These are phyloP conservation scores for Paraglomus brasilianum DNA, from an alignment of 192 early-diverging fungal species.

Conservation along the genomic window DNA sequence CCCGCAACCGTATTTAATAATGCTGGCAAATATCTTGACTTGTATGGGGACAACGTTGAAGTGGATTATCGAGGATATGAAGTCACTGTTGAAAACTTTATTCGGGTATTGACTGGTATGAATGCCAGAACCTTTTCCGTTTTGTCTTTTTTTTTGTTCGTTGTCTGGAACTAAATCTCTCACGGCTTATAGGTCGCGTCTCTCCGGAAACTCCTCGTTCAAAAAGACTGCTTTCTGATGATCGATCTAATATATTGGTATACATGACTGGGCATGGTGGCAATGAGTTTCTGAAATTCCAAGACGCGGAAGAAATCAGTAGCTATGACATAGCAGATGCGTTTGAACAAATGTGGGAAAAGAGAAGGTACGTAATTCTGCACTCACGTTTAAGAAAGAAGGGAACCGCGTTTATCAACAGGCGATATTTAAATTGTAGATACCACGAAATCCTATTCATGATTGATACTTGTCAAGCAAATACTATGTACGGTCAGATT, in stretches of 20 bases:
- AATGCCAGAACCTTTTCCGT: background rate
- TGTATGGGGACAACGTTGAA: slow-evolving; percentile 97
- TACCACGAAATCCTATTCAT: slow-evolving; percentile 99
- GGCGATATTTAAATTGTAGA: slow-evolving; percentile 13
- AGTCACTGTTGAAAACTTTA: slow-evolving; percentile 98
- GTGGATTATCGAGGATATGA: slow-evolving; percentile 99
- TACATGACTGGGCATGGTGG: slow-evolving; percentile 99
- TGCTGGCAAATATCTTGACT: slow-evolving; percentile 72
- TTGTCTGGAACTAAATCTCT: background rate
- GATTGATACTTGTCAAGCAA: slow-evolving; percentile 98
- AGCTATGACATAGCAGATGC: slow-evolving; percentile 95
- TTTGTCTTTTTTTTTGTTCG: background rate
- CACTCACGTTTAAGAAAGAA: background rate
- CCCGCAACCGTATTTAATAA: slow-evolving; percentile 95
- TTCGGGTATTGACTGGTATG: slow-evolving; percentile 84
- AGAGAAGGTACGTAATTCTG: slow-evolving; percentile 57
- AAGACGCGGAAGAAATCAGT: slow-evolving; percentile 96
- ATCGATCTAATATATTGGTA: slow-evolving; percentile 92
- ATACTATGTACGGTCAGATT: slow-evolving; percentile 93
- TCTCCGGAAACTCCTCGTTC: slow-evolving; percentile 85
- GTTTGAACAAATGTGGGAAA: slow-evolving; percentile 97
- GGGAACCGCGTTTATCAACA: background rate
- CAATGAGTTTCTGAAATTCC: slow-evolving; percentile 98
- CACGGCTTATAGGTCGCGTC: slow-evolving; percentile 66
- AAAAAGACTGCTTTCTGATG: slow-evolving; percentile 93